These are phyloP conservation scores for Dactylellina parvicollis DNA, from an alignment of 2,329 filamentous ascomycete species.

Conservation along the genomic window DNA sequence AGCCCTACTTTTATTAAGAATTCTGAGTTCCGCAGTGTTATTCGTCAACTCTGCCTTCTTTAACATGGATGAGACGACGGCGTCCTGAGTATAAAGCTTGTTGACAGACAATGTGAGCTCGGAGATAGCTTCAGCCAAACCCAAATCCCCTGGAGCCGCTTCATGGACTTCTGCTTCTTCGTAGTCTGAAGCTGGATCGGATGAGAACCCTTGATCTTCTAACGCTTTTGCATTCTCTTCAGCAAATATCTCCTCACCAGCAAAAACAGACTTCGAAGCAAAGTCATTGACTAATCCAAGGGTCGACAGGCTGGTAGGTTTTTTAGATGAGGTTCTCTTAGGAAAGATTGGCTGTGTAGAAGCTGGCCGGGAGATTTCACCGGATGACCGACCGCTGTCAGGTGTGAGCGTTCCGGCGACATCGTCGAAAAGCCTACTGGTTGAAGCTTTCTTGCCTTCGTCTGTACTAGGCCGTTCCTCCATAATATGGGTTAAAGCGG, in stretches of 20 bases:
- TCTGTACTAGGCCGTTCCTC: slow-evolving; percentile 77
- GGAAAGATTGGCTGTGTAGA: slow-evolving; percentile 57
- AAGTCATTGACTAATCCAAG: slow-evolving; percentile 88
- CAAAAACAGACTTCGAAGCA: slow-evolving; percentile 89
- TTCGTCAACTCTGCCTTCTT: slow-evolving; percentile 97
- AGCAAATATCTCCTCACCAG: slow-evolving; percentile 89
- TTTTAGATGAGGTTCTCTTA: slow-evolving; percentile 61
- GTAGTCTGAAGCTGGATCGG: slow-evolving; percentile 63
- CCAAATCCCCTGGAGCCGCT: slow-evolving; percentile 92
- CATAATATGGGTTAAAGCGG: slow-evolving; percentile 90
- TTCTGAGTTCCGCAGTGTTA: slow-evolving; percentile 90
- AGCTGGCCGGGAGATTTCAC: slow-evolving; percentile 43
- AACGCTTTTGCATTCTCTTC: slow-evolving; percentile 82
- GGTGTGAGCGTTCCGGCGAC: slow-evolving; percentile 24
- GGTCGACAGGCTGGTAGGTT: slow-evolving; percentile 81
- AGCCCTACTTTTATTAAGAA: slow-evolving; percentile 90
- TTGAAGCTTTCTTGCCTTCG: slow-evolving; percentile 61
- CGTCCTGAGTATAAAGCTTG: slow-evolving; percentile 84
- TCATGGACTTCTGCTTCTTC: slow-evolving; percentile 87
- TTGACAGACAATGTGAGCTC: slow-evolving; percentile 90
- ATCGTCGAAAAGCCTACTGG: slow-evolving; percentile 57
- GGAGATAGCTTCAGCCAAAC: slow-evolving; percentile 90
- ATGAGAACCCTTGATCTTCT: slow-evolving; percentile 71
- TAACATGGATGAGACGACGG: slow-evolving; percentile 88
- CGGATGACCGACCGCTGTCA: slow-evolving; percentile 50